Percentiles rank a stretch among this genome's conserved stretches.
These are phyloP conservation scores for Oryza glaberrima DNA, from an alignment of 176 grass and related monocot species.

Conservation along the genomic window DNA sequence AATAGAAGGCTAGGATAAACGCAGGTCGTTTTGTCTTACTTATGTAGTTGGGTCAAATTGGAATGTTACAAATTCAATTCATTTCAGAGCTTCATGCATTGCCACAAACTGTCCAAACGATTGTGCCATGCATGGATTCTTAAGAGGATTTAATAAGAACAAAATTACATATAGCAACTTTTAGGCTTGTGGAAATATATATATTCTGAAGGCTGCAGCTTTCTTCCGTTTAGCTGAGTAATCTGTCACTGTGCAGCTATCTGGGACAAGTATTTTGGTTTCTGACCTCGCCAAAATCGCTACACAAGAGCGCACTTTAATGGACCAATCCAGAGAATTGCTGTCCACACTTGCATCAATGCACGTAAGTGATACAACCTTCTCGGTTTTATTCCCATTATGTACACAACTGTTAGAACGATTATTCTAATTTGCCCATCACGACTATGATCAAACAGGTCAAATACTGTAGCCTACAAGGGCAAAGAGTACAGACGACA, in stretches of 20 bases:
- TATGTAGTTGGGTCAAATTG: conserved; percentile 7
- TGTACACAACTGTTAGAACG: neutral
- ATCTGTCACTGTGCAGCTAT: conserved; percentile 53
- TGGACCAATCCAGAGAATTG: conserved; percentile 92
- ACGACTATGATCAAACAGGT: conserved; percentile 60
- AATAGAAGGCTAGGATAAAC: conserved; percentile 25
- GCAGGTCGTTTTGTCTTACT: neutral
- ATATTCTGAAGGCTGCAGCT: conserved; percentile 12
- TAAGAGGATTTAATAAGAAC: neutral
- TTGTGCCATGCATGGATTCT: neutral
- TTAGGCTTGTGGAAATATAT: neutral
- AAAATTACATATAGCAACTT: neutral
- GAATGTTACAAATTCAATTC: neutral
- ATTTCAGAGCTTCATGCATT: no score
- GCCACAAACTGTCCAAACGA: no score
- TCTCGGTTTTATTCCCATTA: neutral
- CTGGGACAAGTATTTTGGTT: conserved; percentile 80
- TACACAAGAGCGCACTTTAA: conserved; percentile 59
- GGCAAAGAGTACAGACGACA: conserved; percentile 78
- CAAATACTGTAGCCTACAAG: conserved; percentile 84
- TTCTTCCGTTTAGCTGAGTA: conserved; percentile 25
- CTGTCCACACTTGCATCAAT: conserved; percentile 75
- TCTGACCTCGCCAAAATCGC: conserved; percentile 81
- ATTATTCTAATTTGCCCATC: conserved; percentile 18
- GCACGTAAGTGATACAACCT: conserved; percentile 63